Conservation (phyloP, 2,329 filamentous ascomycete genomes). For the Nothophoma quercina region DNA sequence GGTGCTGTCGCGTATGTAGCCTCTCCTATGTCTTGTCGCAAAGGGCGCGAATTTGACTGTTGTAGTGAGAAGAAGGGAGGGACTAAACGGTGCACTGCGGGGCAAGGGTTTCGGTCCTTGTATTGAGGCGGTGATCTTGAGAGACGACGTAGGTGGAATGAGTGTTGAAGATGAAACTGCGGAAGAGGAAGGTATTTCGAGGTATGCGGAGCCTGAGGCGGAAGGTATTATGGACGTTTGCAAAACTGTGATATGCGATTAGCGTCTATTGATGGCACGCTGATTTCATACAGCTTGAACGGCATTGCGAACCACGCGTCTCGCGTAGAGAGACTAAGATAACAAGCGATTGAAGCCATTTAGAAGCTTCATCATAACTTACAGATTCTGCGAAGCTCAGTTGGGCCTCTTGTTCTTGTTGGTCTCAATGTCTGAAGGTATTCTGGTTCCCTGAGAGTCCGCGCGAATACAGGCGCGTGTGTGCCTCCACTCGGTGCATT, state of each 20-base stretch:
- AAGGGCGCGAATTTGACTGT: constrained; percentile 98
- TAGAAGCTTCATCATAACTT: constrained; percentile 49
- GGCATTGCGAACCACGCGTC: no score
- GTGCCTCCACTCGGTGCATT: constrained; percentile 87
- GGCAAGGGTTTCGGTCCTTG: constrained; percentile 92
- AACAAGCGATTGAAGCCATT: not conserved
- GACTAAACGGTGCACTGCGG: constrained; percentile 87
- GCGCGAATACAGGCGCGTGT: constrained; percentile 73
- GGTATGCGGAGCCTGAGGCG: constrained; percentile 90
- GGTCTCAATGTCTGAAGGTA: constrained; percentile 57
- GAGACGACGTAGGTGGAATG: constrained; percentile 66
- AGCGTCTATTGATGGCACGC: constrained; percentile 19
- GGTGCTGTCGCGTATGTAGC: constrained; percentile 83
- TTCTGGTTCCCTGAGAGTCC: constrained; percentile 57
- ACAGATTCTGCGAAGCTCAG: constrained; percentile 88
- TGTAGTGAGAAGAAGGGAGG: constrained; percentile 88
- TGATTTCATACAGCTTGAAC: no score
- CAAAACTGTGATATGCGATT: constrained; percentile 66
- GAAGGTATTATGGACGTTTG: constrained; percentile 93
- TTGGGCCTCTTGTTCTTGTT: constrained; percentile 66
- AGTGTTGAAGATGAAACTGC: constrained; percentile 52
- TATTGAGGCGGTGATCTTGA: constrained; percentile 92
- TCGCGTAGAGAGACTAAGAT: no score
- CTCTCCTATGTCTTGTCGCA: constrained; percentile 80
- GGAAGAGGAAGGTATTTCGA: constrained; percentile 65